Evolutionary conservation across 371 early-diverging fungal species (phyloP).

Genomic region (Zancudomyces culisetae): DNA sequence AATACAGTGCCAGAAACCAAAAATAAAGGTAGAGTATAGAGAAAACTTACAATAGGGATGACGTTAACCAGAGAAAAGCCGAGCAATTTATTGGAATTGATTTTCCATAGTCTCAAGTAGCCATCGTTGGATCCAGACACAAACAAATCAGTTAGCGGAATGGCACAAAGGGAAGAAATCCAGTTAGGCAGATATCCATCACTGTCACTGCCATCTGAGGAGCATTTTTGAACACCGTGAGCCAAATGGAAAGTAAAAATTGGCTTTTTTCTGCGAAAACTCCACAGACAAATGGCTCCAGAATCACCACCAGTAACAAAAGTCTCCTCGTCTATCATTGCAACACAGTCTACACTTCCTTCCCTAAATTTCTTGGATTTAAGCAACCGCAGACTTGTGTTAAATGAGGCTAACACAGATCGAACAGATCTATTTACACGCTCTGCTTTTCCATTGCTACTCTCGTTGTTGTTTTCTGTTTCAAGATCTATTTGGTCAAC

Average conservation of each 20-base stretch:
- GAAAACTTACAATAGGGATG: slow-evolving; percentile 26
- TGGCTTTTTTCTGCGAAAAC: slow-evolving; percentile 74
- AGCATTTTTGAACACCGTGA: slow-evolving; percentile 45
- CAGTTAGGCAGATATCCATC: slow-evolving; percentile 37
- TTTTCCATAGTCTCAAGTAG: slow-evolving; percentile 65
- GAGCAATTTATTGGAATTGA: slow-evolving; percentile 38
- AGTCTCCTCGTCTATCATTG: slow-evolving; percentile 74
- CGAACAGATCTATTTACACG: slow-evolving; percentile 4
- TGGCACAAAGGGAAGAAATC: slow-evolving; percentile 66
- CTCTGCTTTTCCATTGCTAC: slow-evolving; percentile 6
- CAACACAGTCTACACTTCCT: slow-evolving; percentile 66
- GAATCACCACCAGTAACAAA: slow-evolving; percentile 78
- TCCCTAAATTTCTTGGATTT: slow-evolving; percentile 23
- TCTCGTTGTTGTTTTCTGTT: slow-evolving; percentile 1
- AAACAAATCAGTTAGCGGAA: slow-evolving; percentile 74
- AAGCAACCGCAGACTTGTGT: slow-evolving; percentile 8
- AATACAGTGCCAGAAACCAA: not conserved
- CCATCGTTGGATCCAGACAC: slow-evolving; percentile 87
- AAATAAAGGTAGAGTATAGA: not conserved
- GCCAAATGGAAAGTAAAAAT: slow-evolving; percentile 47
- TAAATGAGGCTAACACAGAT: slow-evolving; percentile 9
- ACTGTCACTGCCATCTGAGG: too few relatives aligned
- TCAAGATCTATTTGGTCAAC: not conserved
- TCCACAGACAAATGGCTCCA: slow-evolving; percentile 75
- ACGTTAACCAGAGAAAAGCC: slow-evolving; percentile 37